A percentile compares a stretch with the other conserved stretches of the same genome.
These are phyloP conservation scores for Selaginella moellendorffii DNA, from an alignment of 75 land plant species.

Conservation along the genomic window DNA sequence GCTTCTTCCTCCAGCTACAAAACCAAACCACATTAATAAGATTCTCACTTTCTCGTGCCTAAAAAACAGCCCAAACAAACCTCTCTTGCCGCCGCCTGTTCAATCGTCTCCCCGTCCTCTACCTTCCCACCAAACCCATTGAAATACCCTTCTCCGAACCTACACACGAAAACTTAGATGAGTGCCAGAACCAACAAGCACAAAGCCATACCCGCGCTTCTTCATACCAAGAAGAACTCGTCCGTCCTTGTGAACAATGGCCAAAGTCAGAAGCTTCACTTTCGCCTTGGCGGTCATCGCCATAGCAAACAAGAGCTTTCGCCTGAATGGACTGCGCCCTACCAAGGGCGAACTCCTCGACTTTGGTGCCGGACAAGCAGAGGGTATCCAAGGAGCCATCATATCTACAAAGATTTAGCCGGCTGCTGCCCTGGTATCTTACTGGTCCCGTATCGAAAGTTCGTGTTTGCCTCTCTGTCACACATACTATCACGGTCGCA, in stretches of 20 bases:
- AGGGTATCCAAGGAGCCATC: too few relatives aligned
- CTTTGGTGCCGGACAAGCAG: too few relatives aligned
- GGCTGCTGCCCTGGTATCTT: too few relatives aligned
- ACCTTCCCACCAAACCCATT: slow-evolving; percentile 45
- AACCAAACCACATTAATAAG: too few relatives aligned
- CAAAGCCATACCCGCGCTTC: slow-evolving; percentile 35
- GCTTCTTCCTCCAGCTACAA: slow-evolving; percentile 32
- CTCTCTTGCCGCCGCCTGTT: slow-evolving; percentile 31
- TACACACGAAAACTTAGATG: slow-evolving; percentile 7
- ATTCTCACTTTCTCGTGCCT: too few relatives aligned
- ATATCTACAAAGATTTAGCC: too few relatives aligned
- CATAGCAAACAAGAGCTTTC: background rate
- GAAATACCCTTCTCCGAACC: slow-evolving; percentile 34
- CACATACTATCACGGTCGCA: too few relatives aligned
- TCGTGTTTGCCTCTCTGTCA: too few relatives aligned
- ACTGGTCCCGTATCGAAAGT: too few relatives aligned
- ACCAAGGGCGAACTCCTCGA: too few relatives aligned
- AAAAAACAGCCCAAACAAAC: too few relatives aligned
- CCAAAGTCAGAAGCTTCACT: slow-evolving; percentile 27
- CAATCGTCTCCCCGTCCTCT: slow-evolving; percentile 30
- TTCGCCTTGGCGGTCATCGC: background rate
- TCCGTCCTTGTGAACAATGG: slow-evolving; percentile 17
- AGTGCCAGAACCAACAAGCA: background rate
- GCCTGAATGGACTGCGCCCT: too few relatives aligned
- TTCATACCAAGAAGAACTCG: slow-evolving; percentile 26